Evolutionary conservation across 345 rosid species (phyloP).

Genomic region (Melaleuca quinquenervia): DNA sequence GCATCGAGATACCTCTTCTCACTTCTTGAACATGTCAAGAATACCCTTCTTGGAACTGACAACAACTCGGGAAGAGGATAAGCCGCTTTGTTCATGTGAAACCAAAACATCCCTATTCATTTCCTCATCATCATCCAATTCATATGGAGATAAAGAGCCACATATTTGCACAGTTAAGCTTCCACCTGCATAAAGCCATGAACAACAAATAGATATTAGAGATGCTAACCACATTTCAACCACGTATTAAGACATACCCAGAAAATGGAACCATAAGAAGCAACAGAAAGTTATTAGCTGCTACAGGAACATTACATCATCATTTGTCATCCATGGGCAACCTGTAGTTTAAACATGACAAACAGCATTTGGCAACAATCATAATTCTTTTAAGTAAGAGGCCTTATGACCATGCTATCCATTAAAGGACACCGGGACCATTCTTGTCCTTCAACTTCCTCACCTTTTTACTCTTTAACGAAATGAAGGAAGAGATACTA

Average conservation of each 20-base stretch:
- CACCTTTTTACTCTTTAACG: background rate
- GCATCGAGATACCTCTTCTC: background rate
- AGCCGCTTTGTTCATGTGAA: conserved; percentile 10
- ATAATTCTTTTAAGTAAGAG: background rate
- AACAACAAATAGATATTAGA: background rate
- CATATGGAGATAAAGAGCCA: conserved; percentile 14
- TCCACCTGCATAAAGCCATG: conserved; percentile 19
- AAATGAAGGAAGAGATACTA: background rate
- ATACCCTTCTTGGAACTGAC: conserved; percentile 22
- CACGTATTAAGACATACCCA: too few relatives aligned
- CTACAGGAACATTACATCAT: background rate
- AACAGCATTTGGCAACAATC: background rate
- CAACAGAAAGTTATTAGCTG: background rate
- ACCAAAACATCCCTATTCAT: background rate
- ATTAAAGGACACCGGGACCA: background rate
- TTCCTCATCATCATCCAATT: conserved; percentile 2
- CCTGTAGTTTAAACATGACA: background rate
- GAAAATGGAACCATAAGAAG: background rate
- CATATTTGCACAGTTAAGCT: conserved; percentile 45
- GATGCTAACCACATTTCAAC: too few relatives aligned
- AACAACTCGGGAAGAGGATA: conserved; percentile 20
- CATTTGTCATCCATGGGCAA: background rate
- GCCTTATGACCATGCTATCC: background rate
- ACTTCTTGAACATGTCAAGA: conserved; percentile 12
- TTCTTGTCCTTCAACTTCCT: background rate